phyloP scores from a whole-genome alignment of 139 green algal genomes.

The Diplosphaera chodatii region DNA sequence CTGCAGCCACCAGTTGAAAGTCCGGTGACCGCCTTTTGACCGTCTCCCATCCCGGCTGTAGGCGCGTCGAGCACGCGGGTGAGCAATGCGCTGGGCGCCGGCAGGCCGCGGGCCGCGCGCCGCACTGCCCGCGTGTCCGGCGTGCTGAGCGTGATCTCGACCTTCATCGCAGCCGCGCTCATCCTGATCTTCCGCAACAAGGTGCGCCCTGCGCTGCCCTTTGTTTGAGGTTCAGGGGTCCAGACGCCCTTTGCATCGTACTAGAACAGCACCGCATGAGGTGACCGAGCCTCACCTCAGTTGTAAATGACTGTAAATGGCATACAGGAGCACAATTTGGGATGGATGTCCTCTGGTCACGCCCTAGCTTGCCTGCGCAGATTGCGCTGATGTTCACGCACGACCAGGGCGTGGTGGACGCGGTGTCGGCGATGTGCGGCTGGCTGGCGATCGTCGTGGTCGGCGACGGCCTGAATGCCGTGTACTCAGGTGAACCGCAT shows the following conservation, averaged over 20 bases:
- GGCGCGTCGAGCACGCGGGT: constrained; percentile 52
- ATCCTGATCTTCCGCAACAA: neutral
- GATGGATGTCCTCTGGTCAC: too few species aligned
- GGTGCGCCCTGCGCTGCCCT: neutral
- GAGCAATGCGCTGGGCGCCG: constrained; percentile 54
- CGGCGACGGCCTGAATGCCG: neutral
- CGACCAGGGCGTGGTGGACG: neutral
- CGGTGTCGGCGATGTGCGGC: neutral
- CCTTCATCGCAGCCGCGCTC: neutral
- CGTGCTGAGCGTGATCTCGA: neutral
- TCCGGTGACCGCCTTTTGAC: too few species aligned
- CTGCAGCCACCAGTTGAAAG: too few species aligned
- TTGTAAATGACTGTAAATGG: too few species aligned
- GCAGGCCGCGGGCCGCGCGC: constrained; percentile 40
- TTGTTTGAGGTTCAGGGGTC: too few species aligned
- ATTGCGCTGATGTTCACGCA: neutral
- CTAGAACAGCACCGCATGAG: too few species aligned
- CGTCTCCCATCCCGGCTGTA: neutral
- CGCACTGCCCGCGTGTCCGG: constrained; percentile 33
- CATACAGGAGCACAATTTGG: too few species aligned
- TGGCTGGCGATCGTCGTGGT: neutral
- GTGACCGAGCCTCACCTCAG: too few species aligned
- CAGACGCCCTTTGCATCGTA: too few species aligned
- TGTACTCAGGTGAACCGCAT: neutral
- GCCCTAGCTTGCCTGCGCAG: neutral